Base-by-base conservation (phyloP, 805 yeast species). In the Starmerella lactis-condensi region DNA sequence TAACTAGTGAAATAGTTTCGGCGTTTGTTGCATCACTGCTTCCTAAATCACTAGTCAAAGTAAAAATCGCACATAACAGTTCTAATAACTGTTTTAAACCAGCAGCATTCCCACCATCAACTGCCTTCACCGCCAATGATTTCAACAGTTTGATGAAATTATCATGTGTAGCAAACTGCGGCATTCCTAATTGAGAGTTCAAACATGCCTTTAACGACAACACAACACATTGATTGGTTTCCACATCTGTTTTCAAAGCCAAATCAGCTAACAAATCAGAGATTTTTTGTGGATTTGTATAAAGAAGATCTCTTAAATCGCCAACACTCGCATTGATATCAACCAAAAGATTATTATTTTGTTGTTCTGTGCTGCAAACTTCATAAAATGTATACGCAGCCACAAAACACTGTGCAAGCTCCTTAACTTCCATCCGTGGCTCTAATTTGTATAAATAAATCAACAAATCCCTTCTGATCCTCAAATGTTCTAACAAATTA, bases 401-500 rank as follows among this genome's bases (percentile, higher is more conserved):
- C 1, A 31, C 43, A 17, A 41, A 26, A 2, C 43, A 35, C 19
- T 38, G 39, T 14, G 37, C 36, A 2, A 30, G 20, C 13, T 37
- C 43, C 10, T 36, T 26, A 7, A 32, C 40, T 3, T 65, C 44
- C 4, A 40, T 46, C 8, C 27, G 25, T 7, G 48, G 41, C 16
- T 62, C 50, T 38, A 60, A 73, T 2, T 45, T 44, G 8, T 69
- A 56, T 12, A 76, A 56, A 31, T 55, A 58, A 31, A 54, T 52
- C 29, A 61, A 54, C 30, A 63, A 58, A 5, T 53, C 45, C 3
- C 60, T 51, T 31, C 91, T 65, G 32, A 63, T 51, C 4, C 50
- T 52, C 22, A 78, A 55, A 35, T 68, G 72, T 12, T 62, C 65
- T 6, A 54, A 58, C 8, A 71, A 42, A 2, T 72, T 61, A 1